phyloP scores from a whole-genome alignment of 345 rosid genomes.

The Turritis glabra region DNA sequence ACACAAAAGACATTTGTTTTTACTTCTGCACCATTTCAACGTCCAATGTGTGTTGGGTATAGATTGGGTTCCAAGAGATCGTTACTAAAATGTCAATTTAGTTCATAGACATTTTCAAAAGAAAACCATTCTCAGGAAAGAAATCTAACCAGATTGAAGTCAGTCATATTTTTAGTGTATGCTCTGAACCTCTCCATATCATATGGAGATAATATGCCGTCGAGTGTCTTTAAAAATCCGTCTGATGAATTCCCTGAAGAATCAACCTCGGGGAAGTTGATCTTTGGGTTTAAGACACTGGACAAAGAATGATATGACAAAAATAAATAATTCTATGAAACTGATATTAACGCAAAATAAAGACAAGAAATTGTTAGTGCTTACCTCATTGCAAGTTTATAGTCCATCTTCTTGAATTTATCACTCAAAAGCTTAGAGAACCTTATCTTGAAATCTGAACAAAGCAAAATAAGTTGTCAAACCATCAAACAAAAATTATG shows the following conservation, averaged over 20 bases:
- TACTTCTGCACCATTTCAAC: background rate
- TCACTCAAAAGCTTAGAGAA: slow-evolving; percentile 62
- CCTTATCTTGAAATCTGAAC: slow-evolving; percentile 70
- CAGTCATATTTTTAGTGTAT: slow-evolving; percentile 66
- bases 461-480: slow-evolving; percentile 24
- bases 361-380: slow-evolving; percentile 26
- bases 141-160: slow-evolving; percentile 65
- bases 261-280: slow-evolving; percentile 53
- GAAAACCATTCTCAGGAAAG: background rate
- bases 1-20: background rate
- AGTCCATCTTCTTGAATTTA: slow-evolving; percentile 72
- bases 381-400: slow-evolving; percentile 94
- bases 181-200: slow-evolving; percentile 71
- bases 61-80: background rate
- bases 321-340: background rate
- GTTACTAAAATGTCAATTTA: background rate
- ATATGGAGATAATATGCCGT: slow-evolving; percentile 53
- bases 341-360: background rate
- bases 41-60: background rate
- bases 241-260: slow-evolving; percentile 46
- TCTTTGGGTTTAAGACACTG: slow-evolving; percentile 89
- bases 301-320: slow-evolving; percentile 3
- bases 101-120: slow-evolving; percentile 10
- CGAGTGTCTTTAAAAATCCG: slow-evolving; percentile 52
- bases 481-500: slow-evolving; percentile 13